Evolutionary conservation across 2,329 filamentous ascomycete species (phyloP), one percentile per base, ranked within the genome.

Genomic region (Leptographium lundbergii): DNA sequence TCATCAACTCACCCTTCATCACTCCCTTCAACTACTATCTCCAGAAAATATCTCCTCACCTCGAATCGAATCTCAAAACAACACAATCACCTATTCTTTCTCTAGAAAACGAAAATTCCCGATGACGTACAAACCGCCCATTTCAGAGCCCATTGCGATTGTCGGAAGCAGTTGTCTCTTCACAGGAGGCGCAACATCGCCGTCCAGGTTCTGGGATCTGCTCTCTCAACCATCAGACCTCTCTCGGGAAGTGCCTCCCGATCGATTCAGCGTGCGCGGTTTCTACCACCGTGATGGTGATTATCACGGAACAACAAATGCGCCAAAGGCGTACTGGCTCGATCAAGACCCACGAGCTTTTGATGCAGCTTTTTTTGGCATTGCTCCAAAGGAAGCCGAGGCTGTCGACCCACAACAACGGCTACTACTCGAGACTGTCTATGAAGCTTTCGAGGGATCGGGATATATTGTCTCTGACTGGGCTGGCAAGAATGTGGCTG

Each of bases 301-400:
- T 58, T 65, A 71, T 32, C 64, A 74, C 67, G 71, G 62, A 60
- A 65, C 67, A 11, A 66, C 72, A 2, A 65, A 71, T 52, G 67
- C 69, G 4, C 61, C 65, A 48, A 67, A 67, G 54, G 68, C 64
- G 1, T 72, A 72, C 58, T 72, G 66, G 58, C 62, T 72, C 13
- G 65, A 69, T 2, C 64, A 69, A 32, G 66, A 71, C 42, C 63
- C 67, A 7, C 64, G 67, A 3, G 61, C 64, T 32, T 72, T 72
- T 45, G 70, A 73, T 11, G 64, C 70, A 4, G 65, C 67, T 4
- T 76, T 77, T 64, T 71, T 74, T 65, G 70, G 68, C 51, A 72
- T 74, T 61, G 67, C 69, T 0, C 69, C 69, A 2, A 69, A 67
- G n/a, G 71, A 74, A 59, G 71, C 71, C 27, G 69, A 70, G 59